These are phyloP conservation scores for Herpotrichia juniperi DNA, from an alignment of 2,329 filamentous ascomycete species.

Conservation along the genomic window DNA sequence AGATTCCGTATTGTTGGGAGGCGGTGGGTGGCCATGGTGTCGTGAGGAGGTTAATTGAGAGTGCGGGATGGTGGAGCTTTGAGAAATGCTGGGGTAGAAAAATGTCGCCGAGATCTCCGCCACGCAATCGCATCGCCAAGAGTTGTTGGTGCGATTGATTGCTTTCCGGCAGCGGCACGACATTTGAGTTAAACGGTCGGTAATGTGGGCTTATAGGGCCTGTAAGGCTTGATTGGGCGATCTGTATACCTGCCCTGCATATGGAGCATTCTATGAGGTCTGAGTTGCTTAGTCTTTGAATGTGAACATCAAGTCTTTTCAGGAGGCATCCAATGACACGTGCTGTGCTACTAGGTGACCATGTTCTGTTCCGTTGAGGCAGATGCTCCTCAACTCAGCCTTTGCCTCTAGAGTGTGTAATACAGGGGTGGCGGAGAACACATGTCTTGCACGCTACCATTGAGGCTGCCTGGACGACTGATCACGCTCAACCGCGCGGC, in stretches of 20 bases:
- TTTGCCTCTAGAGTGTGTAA: too few relatives aligned
- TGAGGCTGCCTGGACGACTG: background rate
- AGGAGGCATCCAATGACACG: too few relatives aligned
- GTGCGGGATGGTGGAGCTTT: background rate
- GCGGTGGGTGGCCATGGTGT: slow-evolving; percentile 29
- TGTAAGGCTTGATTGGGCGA: too few relatives aligned
- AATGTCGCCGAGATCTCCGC: slow-evolving; percentile 2
- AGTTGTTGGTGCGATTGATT: background rate
- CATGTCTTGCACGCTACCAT: background rate
- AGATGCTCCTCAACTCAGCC: too few relatives aligned
- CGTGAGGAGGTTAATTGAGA: background rate
- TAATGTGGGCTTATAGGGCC: background rate
- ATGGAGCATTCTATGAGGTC: too few relatives aligned
- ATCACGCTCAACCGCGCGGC: background rate
- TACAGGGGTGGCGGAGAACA: background rate
- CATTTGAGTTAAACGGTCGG: background rate
- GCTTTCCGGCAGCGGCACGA: background rate
- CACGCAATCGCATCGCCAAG: slow-evolving; percentile 3
- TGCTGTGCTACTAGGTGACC: too few relatives aligned
- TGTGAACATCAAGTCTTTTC: too few relatives aligned
- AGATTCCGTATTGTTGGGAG: slow-evolving; percentile 36
- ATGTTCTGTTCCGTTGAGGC: too few relatives aligned
- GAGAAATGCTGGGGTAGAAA: background rate
- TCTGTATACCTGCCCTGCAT: too few relatives aligned
- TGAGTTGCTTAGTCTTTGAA: too few relatives aligned